phyloP scores from a whole-genome alignment of 2,329 filamentous ascomycete genomes.

The Alternaria conjuncta region DNA sequence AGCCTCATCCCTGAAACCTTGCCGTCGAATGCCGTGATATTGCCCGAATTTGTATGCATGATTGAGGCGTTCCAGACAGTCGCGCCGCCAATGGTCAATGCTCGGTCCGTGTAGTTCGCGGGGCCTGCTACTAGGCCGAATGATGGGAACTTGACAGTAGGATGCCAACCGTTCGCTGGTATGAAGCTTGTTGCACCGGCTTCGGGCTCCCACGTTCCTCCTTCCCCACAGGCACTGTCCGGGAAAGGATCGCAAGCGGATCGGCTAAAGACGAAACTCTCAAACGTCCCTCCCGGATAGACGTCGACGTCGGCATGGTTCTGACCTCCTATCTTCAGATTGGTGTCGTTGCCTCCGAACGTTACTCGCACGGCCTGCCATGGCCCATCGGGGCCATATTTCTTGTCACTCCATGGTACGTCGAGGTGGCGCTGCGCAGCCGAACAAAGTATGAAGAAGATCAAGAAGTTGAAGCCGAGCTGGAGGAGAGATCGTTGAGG shows the following conservation, averaged over 20 bases:
- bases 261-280: slow-evolving; percentile 1
- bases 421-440: not conserved
- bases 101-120: not conserved
- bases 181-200: no score
- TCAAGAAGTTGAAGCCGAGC: not conserved
- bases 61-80: no score
- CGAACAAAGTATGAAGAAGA: not conserved
- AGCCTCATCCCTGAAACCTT: no score
- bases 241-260: slow-evolving; percentile 13
- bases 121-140: not conserved
- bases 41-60: no score
- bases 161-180: no score
- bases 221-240: slow-evolving; percentile 13
- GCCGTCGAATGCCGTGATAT: no score
- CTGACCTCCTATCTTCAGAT: not conserved
- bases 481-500: not conserved
- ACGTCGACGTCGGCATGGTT: not conserved
- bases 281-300: slow-evolving; percentile 14
- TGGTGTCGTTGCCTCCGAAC: slow-evolving; percentile 7
- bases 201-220: slow-evolving; percentile 18
- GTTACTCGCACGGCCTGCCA: slow-evolving; percentile 24
- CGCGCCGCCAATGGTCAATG: no score
- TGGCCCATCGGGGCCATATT: slow-evolving; percentile 26
- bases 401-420: slow-evolving; percentile 27
- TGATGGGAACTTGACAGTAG: no score